Percentiles rank a stretch among this genome's conserved stretches.
phyloP scores from a whole-genome alignment of 768 basidiomycete species.

The Podaxis pistillaris region DNA sequence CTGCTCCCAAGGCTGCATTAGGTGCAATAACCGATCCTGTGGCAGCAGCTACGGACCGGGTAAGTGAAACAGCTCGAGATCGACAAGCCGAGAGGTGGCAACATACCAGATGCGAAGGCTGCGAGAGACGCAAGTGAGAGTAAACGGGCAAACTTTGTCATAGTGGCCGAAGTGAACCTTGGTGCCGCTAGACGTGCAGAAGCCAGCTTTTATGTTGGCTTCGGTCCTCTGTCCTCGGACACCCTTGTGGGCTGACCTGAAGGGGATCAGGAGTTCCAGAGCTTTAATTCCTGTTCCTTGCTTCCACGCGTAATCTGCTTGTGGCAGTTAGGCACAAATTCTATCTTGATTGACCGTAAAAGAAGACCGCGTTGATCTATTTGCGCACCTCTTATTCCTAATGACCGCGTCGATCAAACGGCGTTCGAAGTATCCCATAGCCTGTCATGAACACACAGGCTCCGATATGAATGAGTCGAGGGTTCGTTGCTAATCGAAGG shows the following conservation, averaged over 20 bases:
- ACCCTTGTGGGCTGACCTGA: neutral
- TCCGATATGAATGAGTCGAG: neutral
- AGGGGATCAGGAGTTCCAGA: neutral
- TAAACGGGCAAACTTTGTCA: slow-evolving; percentile 15
- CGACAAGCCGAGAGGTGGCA: neutral
- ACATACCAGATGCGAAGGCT: slow-evolving; percentile 22
- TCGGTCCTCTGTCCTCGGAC: slow-evolving; percentile 1
- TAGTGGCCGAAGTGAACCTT: slow-evolving; percentile 1
- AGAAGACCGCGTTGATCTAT: neutral
- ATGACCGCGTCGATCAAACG: neutral
- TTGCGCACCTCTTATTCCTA: neutral
- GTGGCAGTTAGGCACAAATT: slow-evolving; percentile 11
- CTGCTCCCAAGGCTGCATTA: slow-evolving; percentile 16
- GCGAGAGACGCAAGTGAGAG: slow-evolving; percentile 21
- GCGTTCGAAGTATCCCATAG: neutral
- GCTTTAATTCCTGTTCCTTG: slow-evolving; percentile 4
- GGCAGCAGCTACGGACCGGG: slow-evolving; percentile 17
- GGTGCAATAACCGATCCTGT: slow-evolving; percentile 22
- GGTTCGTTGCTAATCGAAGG: neutral
- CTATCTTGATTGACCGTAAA: slow-evolving; percentile 4
- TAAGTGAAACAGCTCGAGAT: neutral
- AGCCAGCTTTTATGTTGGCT: slow-evolving; percentile 4
- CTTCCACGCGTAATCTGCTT: slow-evolving; percentile 2
- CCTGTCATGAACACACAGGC: neutral
- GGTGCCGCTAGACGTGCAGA: neutral